These are phyloP conservation scores for Dissophora globulifera DNA, from an alignment of 192 early-diverging fungal species.

Conservation along the genomic window DNA sequence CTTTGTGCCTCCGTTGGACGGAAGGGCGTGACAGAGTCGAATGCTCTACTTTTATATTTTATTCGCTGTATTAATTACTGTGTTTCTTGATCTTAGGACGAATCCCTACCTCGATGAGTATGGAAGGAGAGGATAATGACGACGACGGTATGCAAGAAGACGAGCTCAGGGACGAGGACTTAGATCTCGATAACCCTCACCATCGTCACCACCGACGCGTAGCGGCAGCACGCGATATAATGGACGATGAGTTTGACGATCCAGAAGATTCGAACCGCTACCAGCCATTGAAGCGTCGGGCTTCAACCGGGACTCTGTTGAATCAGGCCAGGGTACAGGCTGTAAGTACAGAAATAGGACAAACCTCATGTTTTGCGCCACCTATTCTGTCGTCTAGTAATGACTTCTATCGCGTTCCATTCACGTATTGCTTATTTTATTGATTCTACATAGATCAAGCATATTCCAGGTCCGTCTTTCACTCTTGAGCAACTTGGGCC, in stretches of 20 bases:
- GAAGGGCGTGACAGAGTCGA: too few relatives aligned
- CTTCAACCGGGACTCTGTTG: conserved; percentile 38
- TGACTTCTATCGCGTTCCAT: too few relatives aligned
- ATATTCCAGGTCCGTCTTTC: conserved; percentile 11
- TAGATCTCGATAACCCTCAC: conserved; percentile 5
- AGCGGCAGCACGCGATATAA: too few relatives aligned
- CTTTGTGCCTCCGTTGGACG: too few relatives aligned
- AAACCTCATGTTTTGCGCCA: too few relatives aligned
- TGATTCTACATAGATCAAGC: conserved; percentile 20
- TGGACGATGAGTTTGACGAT: conserved; percentile 28
- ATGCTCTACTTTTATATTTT: too few relatives aligned
- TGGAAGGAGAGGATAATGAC: conserved; percentile 34
- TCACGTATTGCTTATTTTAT: too few relatives aligned
- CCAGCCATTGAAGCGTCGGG: conserved; percentile 44
- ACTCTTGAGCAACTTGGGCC: too few relatives aligned
- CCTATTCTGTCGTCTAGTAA: too few relatives aligned
- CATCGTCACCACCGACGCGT: too few relatives aligned
- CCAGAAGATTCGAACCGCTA: conserved; percentile 25
- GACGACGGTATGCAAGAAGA: conserved; percentile 21
- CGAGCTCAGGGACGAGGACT: conserved; percentile 25
- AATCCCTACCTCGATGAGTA: conserved; percentile 9
- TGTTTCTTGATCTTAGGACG: conserved; percentile 27
- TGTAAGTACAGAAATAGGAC: conserved; percentile 13
- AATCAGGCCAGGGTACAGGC: conserved; percentile 26
- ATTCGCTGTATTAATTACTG: too few relatives aligned